These are phyloP conservation scores for Phaeodactylum tricornutum DNA, from an alignment of 108 stramenopile genomes.

Conservation along the genomic window DNA sequence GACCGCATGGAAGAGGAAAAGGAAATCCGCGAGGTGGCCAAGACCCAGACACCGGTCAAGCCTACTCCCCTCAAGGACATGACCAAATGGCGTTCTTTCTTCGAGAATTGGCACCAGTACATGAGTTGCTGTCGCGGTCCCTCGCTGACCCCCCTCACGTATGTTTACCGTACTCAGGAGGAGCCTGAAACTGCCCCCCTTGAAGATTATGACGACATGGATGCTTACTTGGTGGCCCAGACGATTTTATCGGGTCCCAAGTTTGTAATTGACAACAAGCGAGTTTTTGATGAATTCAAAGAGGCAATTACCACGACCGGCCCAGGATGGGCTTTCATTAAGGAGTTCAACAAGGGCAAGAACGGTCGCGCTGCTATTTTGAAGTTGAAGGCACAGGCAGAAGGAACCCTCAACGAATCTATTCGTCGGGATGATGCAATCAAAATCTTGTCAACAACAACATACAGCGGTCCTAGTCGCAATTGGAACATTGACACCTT, in stretches of 20 bases:
- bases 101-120: too few species aligned
- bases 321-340: slow-evolving; percentile 11
- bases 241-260: slow-evolving; percentile 4
- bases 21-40: too few species aligned
- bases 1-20: too few species aligned
- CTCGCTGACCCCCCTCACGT: neutral
- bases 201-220: slow-evolving; percentile 1
- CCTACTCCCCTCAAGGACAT: too few species aligned
- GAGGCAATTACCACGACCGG: neutral
- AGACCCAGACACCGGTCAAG: too few species aligned
- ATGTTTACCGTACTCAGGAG: slow-evolving; percentile 3
- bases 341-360: slow-evolving; percentile 5
- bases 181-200: neutral
- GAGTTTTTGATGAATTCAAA: slow-evolving; percentile 2
- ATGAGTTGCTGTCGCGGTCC: neutral
- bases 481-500: too few species aligned
- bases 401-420: too few species aligned
- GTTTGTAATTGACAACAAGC: slow-evolving; percentile 5
- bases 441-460: too few species aligned
- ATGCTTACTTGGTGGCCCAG: neutral
- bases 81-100: too few species aligned
- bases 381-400: slow-evolving; percentile 5
- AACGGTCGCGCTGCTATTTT: slow-evolving; percentile 8
- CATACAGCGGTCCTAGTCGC: too few species aligned
- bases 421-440: too few species aligned